phyloP scores from a whole-genome alignment of 2,329 filamentous ascomycete genomes.

The Sclerotinia sclerotiorum region DNA sequence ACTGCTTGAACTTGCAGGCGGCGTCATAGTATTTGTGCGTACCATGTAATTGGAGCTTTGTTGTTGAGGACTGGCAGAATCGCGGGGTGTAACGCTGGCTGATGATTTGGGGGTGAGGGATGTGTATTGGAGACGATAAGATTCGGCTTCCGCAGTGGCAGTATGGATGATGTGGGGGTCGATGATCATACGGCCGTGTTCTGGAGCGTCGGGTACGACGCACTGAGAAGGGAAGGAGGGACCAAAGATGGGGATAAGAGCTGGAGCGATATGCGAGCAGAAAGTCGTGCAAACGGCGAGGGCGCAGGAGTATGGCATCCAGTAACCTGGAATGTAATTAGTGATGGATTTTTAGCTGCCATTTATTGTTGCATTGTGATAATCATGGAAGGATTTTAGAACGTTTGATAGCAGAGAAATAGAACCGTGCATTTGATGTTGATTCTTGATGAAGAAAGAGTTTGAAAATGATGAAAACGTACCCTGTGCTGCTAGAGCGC shows the following conservation, averaged over 20 bases:
- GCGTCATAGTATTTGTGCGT: conserved; percentile 22
- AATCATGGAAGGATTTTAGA: background rate
- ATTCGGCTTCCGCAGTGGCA: conserved; percentile 52
- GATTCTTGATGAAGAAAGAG: background rate
- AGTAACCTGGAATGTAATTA: conserved; percentile 68
- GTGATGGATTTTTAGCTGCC: background rate
- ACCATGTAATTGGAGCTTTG: conserved; percentile 5
- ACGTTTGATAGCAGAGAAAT: background rate
- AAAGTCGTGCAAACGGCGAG: conserved; percentile 87
- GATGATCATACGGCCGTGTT: conserved; percentile 68
- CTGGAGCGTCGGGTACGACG: conserved; percentile 59
- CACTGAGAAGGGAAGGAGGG: conserved; percentile 75
- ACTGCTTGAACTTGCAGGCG: conserved; percentile 25
- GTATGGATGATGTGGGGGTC: conserved; percentile 53
- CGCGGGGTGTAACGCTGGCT: conserved; percentile 17
- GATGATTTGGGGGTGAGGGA: conserved; percentile 31
- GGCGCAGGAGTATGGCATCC: conserved; percentile 90
- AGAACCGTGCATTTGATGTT: background rate
- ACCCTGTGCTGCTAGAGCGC: conserved; percentile 88
- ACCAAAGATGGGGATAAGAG: conserved; percentile 88
- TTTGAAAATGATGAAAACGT: conserved; percentile 27
- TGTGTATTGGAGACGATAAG: conserved; percentile 42
- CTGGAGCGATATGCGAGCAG: conserved; percentile 79
- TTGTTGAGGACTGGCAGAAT: conserved; percentile 19
- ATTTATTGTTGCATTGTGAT: conserved; percentile 24